A percentile compares a stretch with the other conserved stretches of the same genome.
phyloP scores from a whole-genome alignment of 805 yeast genomes.

The Henningerozyma blattae region DNA sequence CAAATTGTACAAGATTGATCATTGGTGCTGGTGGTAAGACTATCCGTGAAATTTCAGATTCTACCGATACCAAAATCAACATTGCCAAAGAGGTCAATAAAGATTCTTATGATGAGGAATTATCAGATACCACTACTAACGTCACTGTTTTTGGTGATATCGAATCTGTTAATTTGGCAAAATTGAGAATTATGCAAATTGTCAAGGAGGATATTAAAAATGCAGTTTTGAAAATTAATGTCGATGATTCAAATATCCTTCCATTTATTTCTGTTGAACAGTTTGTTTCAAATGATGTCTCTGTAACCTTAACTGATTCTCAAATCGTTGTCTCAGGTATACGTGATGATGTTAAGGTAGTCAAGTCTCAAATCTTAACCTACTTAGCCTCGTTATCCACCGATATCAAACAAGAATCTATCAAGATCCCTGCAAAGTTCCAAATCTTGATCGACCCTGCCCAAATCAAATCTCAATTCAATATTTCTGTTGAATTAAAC shows the following conservation, averaged over 20 bases:
- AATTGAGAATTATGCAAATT: constrained; percentile 52
- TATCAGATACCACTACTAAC: constrained; percentile 45
- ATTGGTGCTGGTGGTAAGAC: constrained; percentile 83
- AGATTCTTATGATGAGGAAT: constrained; percentile 38
- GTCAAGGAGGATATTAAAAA: constrained; percentile 64
- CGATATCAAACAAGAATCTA: constrained; percentile 40
- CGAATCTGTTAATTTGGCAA: constrained; percentile 71
- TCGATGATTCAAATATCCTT: constrained; percentile 27
- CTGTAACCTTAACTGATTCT: constrained; percentile 15
- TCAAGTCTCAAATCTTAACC: constrained; percentile 39
- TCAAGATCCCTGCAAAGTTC: constrained; percentile 52
- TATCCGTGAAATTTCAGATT: constrained; percentile 66
- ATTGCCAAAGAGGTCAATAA: constrained; percentile 24
- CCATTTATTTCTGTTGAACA: constrained; percentile 22
- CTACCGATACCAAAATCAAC: constrained; percentile 63
- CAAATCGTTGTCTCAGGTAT: constrained; percentile 55
- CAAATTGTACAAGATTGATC: constrained; percentile 60
- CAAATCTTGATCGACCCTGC: constrained; percentile 57
- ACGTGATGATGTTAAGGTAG: constrained; percentile 48
- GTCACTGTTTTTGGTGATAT: constrained; percentile 72
- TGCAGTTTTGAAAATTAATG: constrained; percentile 37
- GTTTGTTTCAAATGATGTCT: constrained; percentile 13
- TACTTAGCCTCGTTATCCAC: constrained; percentile 33
- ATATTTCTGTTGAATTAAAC: constrained; percentile 41
- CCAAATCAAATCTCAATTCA: constrained; percentile 38